Evolutionary conservation across 495 filamentous ascomycete genomes (phyloP), one percentile per base, ranked within the genome.

Genomic region (Hypoxylon fuscum): DNA sequence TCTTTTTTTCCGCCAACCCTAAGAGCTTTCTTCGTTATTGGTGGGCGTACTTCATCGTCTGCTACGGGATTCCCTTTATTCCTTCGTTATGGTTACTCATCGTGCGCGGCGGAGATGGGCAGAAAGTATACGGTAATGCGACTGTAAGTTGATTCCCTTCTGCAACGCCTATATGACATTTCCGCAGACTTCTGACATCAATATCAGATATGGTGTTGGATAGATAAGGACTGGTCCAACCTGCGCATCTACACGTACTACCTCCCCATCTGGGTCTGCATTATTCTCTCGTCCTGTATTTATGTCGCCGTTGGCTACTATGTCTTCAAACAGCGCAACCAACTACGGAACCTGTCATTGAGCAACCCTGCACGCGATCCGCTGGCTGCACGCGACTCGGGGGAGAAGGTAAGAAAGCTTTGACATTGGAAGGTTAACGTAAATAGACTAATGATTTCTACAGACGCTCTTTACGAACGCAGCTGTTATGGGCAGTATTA

Each of bases 221-320:
- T 96, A 42, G 79, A 81, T 35, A 75, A 78, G 25, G 65, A 81
- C 41, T 93, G 86, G 83, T 88, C 88, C 64, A 77, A 82, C 49
- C 79, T 95, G 11, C 88, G 92, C 20, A 87, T 96, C 37, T 89
- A 85, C 35, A 77, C 83, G 46, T 92, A 94, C 74, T 96, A 96
- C 71, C 83, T 85, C 2, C 91, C 91, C 5, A 88, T 94, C n/a
- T 96, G 92, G 92, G 68, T 88, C n/a, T 83, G 89, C 52, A 88
- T 94, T 57, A 61, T 82, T 18, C 58, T 88, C 21, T 91, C 91
- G 2, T 75, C 88, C 11, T 65, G 80, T 31, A 92, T 96, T 46
- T 96, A 96, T 68, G 64, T 86, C 5, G 80, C 84, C 9, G 89
- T 90, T 38, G 90, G 91, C 12, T 79, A 81, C 23, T 82, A 87